A percentile compares a stretch with the other conserved stretches of the same genome.
Conservation (phyloP, 2,329 filamentous ascomycete genomes). For the Trichophaea hybrida region DNA sequence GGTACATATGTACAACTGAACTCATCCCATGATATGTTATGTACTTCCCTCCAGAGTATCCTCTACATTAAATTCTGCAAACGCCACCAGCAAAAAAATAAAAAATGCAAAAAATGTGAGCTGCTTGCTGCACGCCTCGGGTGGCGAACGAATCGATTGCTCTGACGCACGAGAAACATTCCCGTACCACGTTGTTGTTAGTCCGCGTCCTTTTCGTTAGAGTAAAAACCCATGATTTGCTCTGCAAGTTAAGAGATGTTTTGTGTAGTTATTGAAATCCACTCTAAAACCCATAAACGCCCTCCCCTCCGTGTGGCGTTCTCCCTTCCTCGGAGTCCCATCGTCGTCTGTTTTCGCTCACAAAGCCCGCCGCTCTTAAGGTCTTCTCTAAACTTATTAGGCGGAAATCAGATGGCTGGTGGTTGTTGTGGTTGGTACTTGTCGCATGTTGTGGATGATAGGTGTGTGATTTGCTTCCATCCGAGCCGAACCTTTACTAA, state of each 20-base stretch:
- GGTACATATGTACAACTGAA: neutral
- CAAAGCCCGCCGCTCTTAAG: too few species aligned
- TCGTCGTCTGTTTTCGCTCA: too few species aligned
- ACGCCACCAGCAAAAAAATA: neutral
- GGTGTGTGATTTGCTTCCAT: too few species aligned
- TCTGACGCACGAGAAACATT: neutral
- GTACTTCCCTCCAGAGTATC: neutral
- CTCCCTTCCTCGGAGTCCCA: too few species aligned
- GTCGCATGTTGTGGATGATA: too few species aligned
- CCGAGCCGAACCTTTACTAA: too few species aligned
- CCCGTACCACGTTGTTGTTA: neutral
- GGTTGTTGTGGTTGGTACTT: too few species aligned
- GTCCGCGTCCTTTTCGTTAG: neutral
- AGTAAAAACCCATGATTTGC: neutral
- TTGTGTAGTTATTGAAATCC: too few species aligned
- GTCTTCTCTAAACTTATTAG: too few species aligned
- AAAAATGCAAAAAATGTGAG: neutral
- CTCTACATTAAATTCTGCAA: neutral
- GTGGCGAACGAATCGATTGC: neutral
- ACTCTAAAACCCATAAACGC: too few species aligned
- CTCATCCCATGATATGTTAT: neutral
- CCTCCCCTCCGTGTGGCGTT: too few species aligned
- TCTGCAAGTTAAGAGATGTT: neutral
- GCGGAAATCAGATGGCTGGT: too few species aligned
- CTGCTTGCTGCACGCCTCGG: neutral